Percentiles rank a stretch among this genome's conserved stretches.
Evolutionary conservation across 345 rosid species (phyloP).

Genomic region (Acer yangbiense): DNA sequence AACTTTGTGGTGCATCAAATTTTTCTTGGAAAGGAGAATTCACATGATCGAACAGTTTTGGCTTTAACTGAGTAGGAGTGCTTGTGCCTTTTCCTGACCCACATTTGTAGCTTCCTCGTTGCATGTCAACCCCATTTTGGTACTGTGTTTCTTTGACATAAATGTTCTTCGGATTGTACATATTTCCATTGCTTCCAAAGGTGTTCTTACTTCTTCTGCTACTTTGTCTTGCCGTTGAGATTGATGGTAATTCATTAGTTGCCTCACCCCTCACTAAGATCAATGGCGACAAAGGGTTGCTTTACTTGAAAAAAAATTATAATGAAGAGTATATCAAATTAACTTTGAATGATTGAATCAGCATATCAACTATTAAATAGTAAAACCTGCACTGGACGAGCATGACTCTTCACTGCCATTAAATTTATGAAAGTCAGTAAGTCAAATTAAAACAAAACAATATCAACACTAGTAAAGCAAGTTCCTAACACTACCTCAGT

Average conservation of each 20-base stretch:
- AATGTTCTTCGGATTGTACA: slow-evolving; percentile 17
- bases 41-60: slow-evolving; percentile 28
- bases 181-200: slow-evolving; percentile 32
- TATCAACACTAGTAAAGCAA: slow-evolving; percentile 23
- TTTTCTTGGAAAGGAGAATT: slow-evolving; percentile 32
- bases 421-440: slow-evolving; percentile 26
- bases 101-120: slow-evolving; percentile 17
- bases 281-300: slow-evolving; percentile 10
- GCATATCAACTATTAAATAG: slow-evolving; percentile 4
- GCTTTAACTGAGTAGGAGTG: slow-evolving; percentile 32
- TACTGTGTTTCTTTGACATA: slow-evolving; percentile 30
- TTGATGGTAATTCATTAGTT: slow-evolving; percentile 28
- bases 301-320: slow-evolving; percentile 11
- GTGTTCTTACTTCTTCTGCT: slow-evolving; percentile 30
- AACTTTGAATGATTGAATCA: slow-evolving; percentile 8
- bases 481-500: slow-evolving; percentile 49
- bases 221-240: slow-evolving; percentile 28
- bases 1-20: slow-evolving; percentile 23
- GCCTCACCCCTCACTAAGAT: slow-evolving; percentile 51
- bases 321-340: background rate
- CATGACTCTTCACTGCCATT: slow-evolving; percentile 82
- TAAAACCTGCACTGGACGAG: slow-evolving; percentile 83
- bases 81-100: slow-evolving; percentile 30
- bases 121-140: slow-evolving; percentile 23
- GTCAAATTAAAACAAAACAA: background rate